phyloP scores from a whole-genome alignment of 169 alveolate species.

The Plasmodium malariae region DNA sequence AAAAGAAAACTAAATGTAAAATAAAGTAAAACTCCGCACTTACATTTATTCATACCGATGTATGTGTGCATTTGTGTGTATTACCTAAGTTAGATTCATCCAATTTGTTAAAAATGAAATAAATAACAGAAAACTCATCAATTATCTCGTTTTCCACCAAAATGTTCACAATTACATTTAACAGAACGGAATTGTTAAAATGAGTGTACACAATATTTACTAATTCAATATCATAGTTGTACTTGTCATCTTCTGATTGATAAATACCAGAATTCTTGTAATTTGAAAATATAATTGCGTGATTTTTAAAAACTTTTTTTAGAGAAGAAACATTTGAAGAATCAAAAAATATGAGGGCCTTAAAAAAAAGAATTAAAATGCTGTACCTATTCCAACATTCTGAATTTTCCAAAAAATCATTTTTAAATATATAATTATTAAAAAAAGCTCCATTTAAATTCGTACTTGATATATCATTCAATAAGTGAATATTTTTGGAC shows the following conservation, averaged over 20 bases:
- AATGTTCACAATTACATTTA: constrained; percentile 50
- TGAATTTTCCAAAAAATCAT: constrained; percentile 37
- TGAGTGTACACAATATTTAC: constrained; percentile 38
- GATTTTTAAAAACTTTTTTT: constrained; percentile 48
- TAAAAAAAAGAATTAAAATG: constrained; percentile 61
- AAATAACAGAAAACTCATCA: constrained; percentile 53
- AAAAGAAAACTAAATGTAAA: not conserved
- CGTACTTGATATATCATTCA: constrained; percentile 13
- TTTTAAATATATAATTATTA: constrained; percentile 23
- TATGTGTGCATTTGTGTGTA: not conserved
- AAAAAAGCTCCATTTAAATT: constrained; percentile 43
- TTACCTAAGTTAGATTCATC: constrained; percentile 59
- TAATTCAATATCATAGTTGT: constrained; percentile 42
- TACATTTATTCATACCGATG: not conserved
- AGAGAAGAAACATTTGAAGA: constrained; percentile 67
- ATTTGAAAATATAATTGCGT: constrained; percentile 48
- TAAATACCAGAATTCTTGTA: constrained; percentile 41
- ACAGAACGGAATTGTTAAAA: constrained; percentile 49
- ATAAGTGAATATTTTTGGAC: constrained; percentile 22
- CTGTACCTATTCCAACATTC: constrained; percentile 42
- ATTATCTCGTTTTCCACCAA: constrained; percentile 47
- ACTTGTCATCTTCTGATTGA: constrained; percentile 36
- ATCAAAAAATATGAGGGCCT: constrained; percentile 65
- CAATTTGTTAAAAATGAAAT: constrained; percentile 54
- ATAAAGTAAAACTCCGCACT: not conserved